Evolutionary conservation across 441 rosid genomes (phyloP), one percentile per base, ranked within the genome.

Genomic region (Lepidium campestre): DNA sequence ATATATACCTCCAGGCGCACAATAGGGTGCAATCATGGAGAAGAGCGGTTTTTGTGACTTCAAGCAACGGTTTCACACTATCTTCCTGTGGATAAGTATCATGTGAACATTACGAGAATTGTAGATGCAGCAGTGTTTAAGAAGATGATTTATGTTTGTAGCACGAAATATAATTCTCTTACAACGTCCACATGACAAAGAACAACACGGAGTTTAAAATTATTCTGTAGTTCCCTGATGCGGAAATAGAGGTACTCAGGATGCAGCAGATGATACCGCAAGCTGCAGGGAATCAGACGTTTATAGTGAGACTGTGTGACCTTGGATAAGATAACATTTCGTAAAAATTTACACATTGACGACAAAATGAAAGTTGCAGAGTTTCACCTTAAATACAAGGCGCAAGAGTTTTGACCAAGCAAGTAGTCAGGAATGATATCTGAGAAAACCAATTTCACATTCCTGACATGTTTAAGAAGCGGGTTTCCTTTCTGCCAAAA

Each of bases 151-250:
- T 9, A 17, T 19, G 10, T 27, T 22, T 40, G 17, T 2, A 41
- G 54, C 40, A 50, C 14, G 4, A 57, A 10, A 52, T 8, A n/a
- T 1, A 23, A 18, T 25, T 44, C 18, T 27, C 89, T 82, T 70
- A 91, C 97, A 82, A 94, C 96, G 71, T 89, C 96, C 53, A 94
- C 85, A 74, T 89, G 97, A 75, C 99, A 94, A 18, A 88, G 75
- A 75, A 91, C 91, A 57, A 94, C 74, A 17, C 96, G 90, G 67
- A 91, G 92, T 78, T 88, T 86, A 77, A 79, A 91, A 65, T 88
- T 88, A 77, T 85, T 94, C 59, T 91, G 90, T 46, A 94, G 79
- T 76, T 94, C 99, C 74, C 97, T 91, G 55, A 91, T 88, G 42
- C 94, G 94, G 70, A 79, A 94, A 69, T 91, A 94, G 49, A 94